A percentile compares a stretch with the other conserved stretches of the same genome.
phyloP scores from a whole-genome alignment of 2,329 filamentous ascomycete genomes.

The Fusarium luffae region DNA sequence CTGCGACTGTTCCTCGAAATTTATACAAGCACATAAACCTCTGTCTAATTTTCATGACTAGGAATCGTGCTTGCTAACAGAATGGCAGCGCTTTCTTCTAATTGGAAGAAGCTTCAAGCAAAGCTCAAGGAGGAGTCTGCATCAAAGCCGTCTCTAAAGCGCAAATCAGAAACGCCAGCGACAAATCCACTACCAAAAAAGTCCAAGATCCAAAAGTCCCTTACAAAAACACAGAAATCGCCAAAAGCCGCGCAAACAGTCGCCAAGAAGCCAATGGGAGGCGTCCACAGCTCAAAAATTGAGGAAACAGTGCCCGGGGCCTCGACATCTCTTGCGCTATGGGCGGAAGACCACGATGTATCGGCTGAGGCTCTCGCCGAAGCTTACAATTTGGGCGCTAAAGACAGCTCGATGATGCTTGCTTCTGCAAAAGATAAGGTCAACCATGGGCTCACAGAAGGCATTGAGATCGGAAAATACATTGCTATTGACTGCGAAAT shows the following conservation, averaged over 20 bases:
- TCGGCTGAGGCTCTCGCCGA: constrained; percentile 69
- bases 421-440: constrained; percentile 61
- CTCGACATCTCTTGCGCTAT: constrained; percentile 67
- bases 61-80: background rate
- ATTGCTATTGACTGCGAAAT: constrained; percentile 97
- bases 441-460: constrained; percentile 71
- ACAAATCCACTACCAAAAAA: constrained; percentile 44
- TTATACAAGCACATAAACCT: constrained; percentile 4
- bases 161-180: constrained; percentile 53
- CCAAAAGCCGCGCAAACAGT: constrained; percentile 17
- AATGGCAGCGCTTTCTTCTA: constrained; percentile 68
- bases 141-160: constrained; percentile 54
- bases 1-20: constrained; percentile 3
- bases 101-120: constrained; percentile 83
- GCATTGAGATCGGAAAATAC: constrained; percentile 84
- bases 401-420: constrained; percentile 61
- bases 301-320: constrained; percentile 54
- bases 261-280: constrained; percentile 61
- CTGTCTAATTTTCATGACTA: background rate
- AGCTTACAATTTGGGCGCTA: constrained; percentile 68
- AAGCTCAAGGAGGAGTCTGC: constrained; percentile 62
- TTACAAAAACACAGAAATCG: constrained; percentile 6
- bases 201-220: constrained; percentile 42
- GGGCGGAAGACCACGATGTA: constrained; percentile 70
- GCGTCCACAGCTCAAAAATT: constrained; percentile 62